Conservation (phyloP, 805 yeast species). For the Kluyveromyces nonfermentans region DNA sequence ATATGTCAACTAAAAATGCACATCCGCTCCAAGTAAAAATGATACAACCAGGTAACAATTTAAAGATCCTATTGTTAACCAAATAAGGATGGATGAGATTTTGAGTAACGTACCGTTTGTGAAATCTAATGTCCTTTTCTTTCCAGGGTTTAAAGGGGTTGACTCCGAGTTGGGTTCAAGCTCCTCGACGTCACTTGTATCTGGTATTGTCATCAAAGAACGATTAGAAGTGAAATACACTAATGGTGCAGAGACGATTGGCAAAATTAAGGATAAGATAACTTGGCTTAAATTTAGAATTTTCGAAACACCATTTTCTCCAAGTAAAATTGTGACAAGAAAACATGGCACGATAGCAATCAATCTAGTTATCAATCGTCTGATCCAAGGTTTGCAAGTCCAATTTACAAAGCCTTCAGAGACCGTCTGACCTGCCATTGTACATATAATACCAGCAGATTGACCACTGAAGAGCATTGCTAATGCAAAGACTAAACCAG, state of each 20-base stretch:
- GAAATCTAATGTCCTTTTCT: slow-evolving; percentile 43
- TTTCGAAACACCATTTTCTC: slow-evolving; percentile 70
- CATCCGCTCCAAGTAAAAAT: slow-evolving; percentile 41
- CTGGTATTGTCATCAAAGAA: slow-evolving; percentile 50
- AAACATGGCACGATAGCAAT: slow-evolving; percentile 82
- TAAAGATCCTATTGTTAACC: slow-evolving; percentile 63
- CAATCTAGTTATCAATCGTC: slow-evolving; percentile 72
- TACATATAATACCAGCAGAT: slow-evolving; percentile 90
- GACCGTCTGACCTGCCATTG: slow-evolving; percentile 89
- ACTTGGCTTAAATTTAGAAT: slow-evolving; percentile 79
- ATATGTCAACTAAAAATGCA: slow-evolving; percentile 32
- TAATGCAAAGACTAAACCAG: slow-evolving; percentile 81
- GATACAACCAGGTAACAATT: slow-evolving; percentile 59
- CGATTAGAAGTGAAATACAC: slow-evolving; percentile 70
- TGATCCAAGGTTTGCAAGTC: slow-evolving; percentile 72
- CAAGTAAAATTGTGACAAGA: slow-evolving; percentile 59
- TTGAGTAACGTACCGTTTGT: slow-evolving; percentile 55
- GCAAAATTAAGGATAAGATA: slow-evolving; percentile 67
- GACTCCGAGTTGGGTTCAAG: slow-evolving; percentile 23
- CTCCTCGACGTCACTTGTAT: slow-evolving; percentile 15
- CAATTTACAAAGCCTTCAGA: slow-evolving; percentile 81
- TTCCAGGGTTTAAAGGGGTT: slow-evolving; percentile 23
- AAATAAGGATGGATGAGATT: slow-evolving; percentile 46
- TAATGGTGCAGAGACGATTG: slow-evolving; percentile 82
- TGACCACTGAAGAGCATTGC: slow-evolving; percentile 90